Conservation (phyloP, 2,329 filamentous ascomycete genomes). For the Sclerotiophoma versabilis region DNA sequence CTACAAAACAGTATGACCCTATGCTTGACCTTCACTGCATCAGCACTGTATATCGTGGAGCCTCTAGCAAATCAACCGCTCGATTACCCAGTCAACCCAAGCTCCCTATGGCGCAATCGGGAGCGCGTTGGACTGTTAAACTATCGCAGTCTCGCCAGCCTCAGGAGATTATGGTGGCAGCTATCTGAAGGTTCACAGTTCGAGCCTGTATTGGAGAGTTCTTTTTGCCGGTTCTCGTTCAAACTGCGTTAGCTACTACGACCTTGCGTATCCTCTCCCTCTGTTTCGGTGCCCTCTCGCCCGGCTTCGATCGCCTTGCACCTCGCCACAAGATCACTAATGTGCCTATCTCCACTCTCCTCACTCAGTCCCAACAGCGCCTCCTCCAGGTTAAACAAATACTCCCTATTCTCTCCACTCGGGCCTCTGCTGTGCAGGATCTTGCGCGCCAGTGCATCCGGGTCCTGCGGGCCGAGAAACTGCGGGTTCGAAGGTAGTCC, state of each 20-base stretch:
- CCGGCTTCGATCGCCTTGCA: constrained; percentile 69
- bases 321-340: constrained; percentile 79
- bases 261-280: background rate
- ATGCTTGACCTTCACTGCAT: too few relatives aligned
- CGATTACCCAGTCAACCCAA: background rate
- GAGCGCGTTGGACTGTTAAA: background rate
- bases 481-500: constrained; percentile 92
- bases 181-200: background rate
- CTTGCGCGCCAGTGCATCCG: constrained; percentile 77
- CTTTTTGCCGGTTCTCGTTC: too few relatives aligned
- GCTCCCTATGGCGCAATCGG: background rate
- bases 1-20: background rate
- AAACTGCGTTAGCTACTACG: background rate
- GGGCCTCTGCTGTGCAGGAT: constrained; percentile 80
- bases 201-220: background rate
- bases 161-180: background rate
- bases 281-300: constrained; percentile 30
- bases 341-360: constrained; percentile 82
- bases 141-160: background rate
- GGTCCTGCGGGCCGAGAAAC: constrained; percentile 85
- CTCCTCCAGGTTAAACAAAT: constrained; percentile 79
- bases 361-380: constrained; percentile 75
- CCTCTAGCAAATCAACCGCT: background rate
- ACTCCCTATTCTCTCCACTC: constrained; percentile 89
- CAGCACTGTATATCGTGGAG: too few relatives aligned